Conservation (phyloP, 192 early-diverging fungal species). For the Dimargaris cristalligena region DNA sequence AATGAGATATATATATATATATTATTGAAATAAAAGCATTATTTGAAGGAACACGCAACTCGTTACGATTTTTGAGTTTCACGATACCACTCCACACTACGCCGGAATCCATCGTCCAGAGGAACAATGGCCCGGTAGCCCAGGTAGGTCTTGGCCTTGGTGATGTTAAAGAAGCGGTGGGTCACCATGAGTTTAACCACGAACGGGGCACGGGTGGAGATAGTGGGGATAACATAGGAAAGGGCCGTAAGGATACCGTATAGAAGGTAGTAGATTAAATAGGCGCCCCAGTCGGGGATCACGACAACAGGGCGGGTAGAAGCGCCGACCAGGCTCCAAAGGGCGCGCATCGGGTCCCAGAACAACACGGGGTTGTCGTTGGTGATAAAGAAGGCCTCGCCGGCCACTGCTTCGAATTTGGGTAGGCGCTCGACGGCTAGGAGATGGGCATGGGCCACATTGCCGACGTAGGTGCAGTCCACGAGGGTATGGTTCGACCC, state of each 20-base stretch:
- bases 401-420: constrained; percentile 10
- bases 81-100: constrained; percentile 7
- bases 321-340: constrained; percentile 42
- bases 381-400: constrained; percentile 77
- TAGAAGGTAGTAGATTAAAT: constrained; percentile 41
- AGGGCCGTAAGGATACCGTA: constrained; percentile 24
- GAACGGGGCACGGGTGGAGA: constrained; percentile 59
- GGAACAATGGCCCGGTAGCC: constrained; percentile 43
- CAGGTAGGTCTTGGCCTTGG: constrained; percentile 57
- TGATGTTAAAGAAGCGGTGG: constrained; percentile 77
- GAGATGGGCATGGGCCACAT: constrained; percentile 82
- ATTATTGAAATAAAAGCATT: too few relatives aligned
- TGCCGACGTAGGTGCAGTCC: constrained; percentile 89
- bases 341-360: constrained; percentile 70
- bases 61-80: not conserved
- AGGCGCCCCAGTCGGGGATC: constrained; percentile 48
- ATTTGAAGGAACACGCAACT: too few relatives aligned
- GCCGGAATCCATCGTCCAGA: constrained; percentile 32
- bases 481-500: constrained; percentile 67
- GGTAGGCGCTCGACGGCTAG: constrained; percentile 60
- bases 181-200: constrained; percentile 61
- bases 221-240: not conserved
- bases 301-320: constrained; percentile 37
- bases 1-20: too few relatives aligned
- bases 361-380: constrained; percentile 78